Base-by-base conservation (phyloP, 2,329 filamentous ascomycete species). In the Fusarium temperatum region DNA sequence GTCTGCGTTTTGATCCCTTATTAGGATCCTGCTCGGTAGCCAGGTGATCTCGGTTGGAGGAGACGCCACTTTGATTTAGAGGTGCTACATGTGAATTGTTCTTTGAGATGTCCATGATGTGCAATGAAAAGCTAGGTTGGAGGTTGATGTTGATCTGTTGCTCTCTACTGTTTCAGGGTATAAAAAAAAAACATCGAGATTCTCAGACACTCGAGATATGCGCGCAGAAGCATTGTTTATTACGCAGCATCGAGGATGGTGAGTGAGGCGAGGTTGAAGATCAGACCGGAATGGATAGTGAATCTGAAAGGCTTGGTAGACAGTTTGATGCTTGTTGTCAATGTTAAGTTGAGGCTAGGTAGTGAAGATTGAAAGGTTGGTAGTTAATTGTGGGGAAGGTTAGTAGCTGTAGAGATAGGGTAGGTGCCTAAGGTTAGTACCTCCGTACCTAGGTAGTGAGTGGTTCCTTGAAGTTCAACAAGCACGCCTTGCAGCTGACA, bases 1-100 rank as follows among this genome's bases (percentile, higher is more conserved):
- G 79, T 22, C 81, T 80, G 48, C 81, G 79, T 54, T 73, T 75
- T 41, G 75, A 61, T 51, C 73, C 65, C 47, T 56, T 72, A 20
- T 48, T 63, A 28, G 42, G 35, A 54, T 47, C 44, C n/a, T 60
- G 57, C 50, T 75, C 62, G 24, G 60, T 53, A 45, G 67, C 64
- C 48, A 60, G 63, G 36, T 48, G 47, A 7, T 67, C 68, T 24
- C 47, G 55, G 22, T 66, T 55, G 15, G 56, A 59, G 12, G 70
- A 65, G 13, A 71, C 59, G 4, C 62, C 59, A 42, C 64, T 59
- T 42, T 78, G 63, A 28, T 41, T 28, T 15, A 74, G 32, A 22
- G 72, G 65, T 15, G 71, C 28, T 22, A 65, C 47, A 6, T 45
- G 55, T 20, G 53, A 59, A n/a, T 51, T 39, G 8, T 59, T 63